Percentiles rank a stretch among this genome's conserved stretches.
Conservation (phyloP, 2,329 filamentous ascomycete genomes). For the Coniella vitis region DNA sequence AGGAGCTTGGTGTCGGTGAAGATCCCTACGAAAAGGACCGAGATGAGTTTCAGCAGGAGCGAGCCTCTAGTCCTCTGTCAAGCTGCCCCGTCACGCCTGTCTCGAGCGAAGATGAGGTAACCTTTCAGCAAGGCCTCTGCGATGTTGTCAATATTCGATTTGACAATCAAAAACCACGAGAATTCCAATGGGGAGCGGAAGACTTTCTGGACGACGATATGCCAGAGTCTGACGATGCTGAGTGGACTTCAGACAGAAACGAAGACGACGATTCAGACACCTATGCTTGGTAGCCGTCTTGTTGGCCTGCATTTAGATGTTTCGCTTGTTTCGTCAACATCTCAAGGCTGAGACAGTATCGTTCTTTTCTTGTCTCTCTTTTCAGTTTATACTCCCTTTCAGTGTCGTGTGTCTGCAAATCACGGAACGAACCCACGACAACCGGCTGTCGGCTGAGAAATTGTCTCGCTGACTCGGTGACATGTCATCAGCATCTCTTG, state of each 20-base stretch:
- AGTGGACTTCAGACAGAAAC: slow-evolving; percentile 39
- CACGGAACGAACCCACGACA: too few species aligned
- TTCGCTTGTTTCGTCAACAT: too few species aligned
- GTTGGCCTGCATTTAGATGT: not conserved
- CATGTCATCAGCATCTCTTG: too few species aligned
- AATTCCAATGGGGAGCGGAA: slow-evolving; percentile 61
- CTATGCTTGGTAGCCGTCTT: slow-evolving; percentile 11
- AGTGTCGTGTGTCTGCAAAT: too few species aligned
- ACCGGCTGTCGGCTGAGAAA: too few species aligned
- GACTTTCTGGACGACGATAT: slow-evolving; percentile 59
- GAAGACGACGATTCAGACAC: slow-evolving; percentile 54
- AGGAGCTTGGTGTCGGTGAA: slow-evolving; percentile 11
- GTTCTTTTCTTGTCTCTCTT: too few species aligned
- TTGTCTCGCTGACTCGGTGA: too few species aligned
- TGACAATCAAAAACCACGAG: slow-evolving; percentile 68
- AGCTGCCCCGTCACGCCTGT: slow-evolving; percentile 6
- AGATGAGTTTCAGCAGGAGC: slow-evolving; percentile 10
- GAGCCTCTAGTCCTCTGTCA: slow-evolving; percentile 2
- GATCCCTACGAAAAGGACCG: slow-evolving; percentile 14
- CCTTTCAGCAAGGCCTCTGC: slow-evolving; percentile 60
- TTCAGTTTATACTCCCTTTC: too few species aligned
- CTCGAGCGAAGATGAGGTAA: slow-evolving; percentile 8
- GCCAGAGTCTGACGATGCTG: slow-evolving; percentile 48
- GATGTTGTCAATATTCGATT: slow-evolving; percentile 63
- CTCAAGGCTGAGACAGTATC: too few species aligned